Percentiles rank a stretch among this genome's conserved stretches.
Evolutionary conservation across 305 asterid genomes (phyloP).

Genomic region (Andrographis paniculata): DNA sequence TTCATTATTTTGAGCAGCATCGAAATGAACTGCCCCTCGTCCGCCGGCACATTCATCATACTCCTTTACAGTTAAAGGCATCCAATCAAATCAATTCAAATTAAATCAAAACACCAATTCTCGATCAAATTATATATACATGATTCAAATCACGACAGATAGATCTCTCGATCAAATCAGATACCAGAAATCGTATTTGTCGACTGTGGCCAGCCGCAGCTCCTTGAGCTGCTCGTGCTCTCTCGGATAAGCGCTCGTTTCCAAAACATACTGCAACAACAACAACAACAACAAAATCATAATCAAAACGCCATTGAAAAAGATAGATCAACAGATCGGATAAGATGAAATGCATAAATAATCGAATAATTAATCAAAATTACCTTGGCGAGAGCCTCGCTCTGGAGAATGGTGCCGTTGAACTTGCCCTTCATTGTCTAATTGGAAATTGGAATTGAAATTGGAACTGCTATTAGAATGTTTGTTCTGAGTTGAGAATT

Average conservation of each 20-base stretch:
- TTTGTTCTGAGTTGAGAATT: no score
- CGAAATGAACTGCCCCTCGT: slow-evolving; percentile 30
- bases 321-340: neutral
- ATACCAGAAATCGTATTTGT: slow-evolving; percentile 25
- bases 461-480: no score
- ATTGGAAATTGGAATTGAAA: neutral
- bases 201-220: slow-evolving; percentile 22
- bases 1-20: slow-evolving; percentile 35
- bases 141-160: no score
- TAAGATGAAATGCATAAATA: neutral
- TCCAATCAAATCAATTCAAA: no score
- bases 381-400: slow-evolving; percentile 43
- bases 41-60: slow-evolving; percentile 30
- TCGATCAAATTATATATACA: no score
- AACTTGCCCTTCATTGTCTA: slow-evolving; percentile 36
- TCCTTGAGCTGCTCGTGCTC: slow-evolving; percentile 38
- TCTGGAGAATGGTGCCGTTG: slow-evolving; percentile 32
- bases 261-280: slow-evolving; percentile 36
- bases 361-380: neutral
- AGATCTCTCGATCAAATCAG: no score
- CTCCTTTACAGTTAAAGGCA: no score
- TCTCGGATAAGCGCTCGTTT: slow-evolving; percentile 39
- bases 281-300: neutral
- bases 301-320: no score
- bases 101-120: no score